phyloP scores from a whole-genome alignment of 2,329 filamentous ascomycete species.

The Ophioceras dolichostomum region DNA sequence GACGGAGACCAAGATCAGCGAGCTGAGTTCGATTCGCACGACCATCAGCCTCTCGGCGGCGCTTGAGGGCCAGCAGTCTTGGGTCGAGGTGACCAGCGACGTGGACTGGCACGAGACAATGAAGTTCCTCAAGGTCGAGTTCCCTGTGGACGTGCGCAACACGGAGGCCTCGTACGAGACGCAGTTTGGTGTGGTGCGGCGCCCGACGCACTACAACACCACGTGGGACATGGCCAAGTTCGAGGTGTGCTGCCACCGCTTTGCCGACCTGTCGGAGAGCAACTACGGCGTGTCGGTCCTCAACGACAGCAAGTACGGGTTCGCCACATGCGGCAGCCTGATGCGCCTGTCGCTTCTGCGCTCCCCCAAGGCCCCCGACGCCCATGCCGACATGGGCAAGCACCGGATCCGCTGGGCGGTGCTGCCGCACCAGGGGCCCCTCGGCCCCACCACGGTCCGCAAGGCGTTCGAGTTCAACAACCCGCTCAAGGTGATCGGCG shows the following conservation, averaged over 20 bases:
- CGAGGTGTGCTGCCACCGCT: slow-evolving; percentile 66
- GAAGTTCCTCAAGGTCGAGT: slow-evolving; percentile 98
- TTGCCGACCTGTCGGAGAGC: slow-evolving; percentile 57
- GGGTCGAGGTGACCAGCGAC: slow-evolving; percentile 68
- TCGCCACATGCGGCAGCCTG: slow-evolving; percentile 53
- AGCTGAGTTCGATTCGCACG: slow-evolving; percentile 74
- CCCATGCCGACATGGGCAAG: slow-evolving; percentile 55
- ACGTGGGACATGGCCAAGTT: slow-evolving; percentile 75
- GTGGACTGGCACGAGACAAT: slow-evolving; percentile 97
- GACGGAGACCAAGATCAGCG: slow-evolving; percentile 78
- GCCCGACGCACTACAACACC: slow-evolving; percentile 97
- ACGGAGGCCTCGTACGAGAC: slow-evolving; percentile 93
- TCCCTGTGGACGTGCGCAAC: slow-evolving; percentile 83
- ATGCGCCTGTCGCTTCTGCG: slow-evolving; percentile 56
- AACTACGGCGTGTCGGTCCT: slow-evolving; percentile 57
- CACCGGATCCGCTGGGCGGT: slow-evolving; percentile 57
- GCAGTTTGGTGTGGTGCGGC: slow-evolving; percentile 76
- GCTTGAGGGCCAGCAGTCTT: slow-evolving; percentile 50
- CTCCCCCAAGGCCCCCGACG: slow-evolving; percentile 56
- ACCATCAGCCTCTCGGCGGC: slow-evolving; percentile 69
- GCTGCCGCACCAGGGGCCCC: slow-evolving; percentile 45
- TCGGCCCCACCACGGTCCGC: slow-evolving; percentile 44
- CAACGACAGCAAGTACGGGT: slow-evolving; percentile 61
- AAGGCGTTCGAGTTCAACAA: slow-evolving; percentile 58
- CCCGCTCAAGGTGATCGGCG: slow-evolving; percentile 28